Base-by-base conservation (phyloP, 2,329 filamentous ascomycete genomes). In the Fusarium succisae region DNA sequence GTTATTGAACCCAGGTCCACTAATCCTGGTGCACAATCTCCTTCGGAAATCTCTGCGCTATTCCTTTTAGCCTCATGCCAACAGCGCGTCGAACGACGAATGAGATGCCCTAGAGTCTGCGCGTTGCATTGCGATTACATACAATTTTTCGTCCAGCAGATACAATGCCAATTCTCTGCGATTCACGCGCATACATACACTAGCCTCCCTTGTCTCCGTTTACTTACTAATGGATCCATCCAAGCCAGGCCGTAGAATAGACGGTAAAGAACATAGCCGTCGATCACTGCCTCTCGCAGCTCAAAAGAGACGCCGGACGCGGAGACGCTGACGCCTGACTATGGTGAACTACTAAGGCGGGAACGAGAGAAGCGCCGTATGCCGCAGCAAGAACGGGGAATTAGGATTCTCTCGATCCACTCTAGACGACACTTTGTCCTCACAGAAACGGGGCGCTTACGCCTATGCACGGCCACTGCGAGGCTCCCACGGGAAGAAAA, bases 231-330 rank as follows among this genome's bases (percentile, higher is more conserved):
- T 60, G 20, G 44, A 43, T 51, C 66, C 61, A 60, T 61, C 43
- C 28, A 28, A 28, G 53, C 22, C 32, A 39, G 10, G 37, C 30
- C 51, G 59, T 70, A 65, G 37, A 47, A 35, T 26, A 59, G 22
- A 70, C 66, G 55, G 66, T 58, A 66, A 62, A 30, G 30, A 24
- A 20, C n/a, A 45, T 43, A 5, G 63, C 50, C 68, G 63, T 57
- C 20, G 59, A 74, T 74, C 71, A 24, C 37, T 74, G 20, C 72
- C 59, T 26, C n/a, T 67, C 64, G 56, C 64, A 69, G 54, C 24
- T 28, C 56, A 55, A 53, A 37, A 74, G 63, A 74, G 68, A 74
- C 72, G 72, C 71, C 71, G 50, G 50, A 50, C 58, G 71, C 71
- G 51, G 39, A 72, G 58, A 58, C 72, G 43, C 68, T 74, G 71